Conservation (phyloP, 352 stramenopile species). For the Thalassiosira ordinaria region DNA sequence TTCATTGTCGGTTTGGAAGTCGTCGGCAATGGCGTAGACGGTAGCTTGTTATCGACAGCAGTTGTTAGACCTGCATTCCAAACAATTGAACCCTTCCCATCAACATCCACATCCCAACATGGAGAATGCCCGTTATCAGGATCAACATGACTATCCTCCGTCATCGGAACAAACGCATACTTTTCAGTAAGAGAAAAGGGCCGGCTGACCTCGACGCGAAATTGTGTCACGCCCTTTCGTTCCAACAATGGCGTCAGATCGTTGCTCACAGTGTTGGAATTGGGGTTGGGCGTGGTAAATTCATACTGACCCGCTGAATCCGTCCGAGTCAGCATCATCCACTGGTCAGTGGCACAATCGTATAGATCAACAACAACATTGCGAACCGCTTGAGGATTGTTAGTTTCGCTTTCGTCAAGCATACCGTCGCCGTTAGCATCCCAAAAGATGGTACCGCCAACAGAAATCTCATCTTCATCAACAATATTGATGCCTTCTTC, state of each 20-base stretch:
- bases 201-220: slow-evolving; percentile 33
- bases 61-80: slow-evolving; percentile 53
- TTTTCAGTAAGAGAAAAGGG: background rate
- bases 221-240: slow-evolving; percentile 15
- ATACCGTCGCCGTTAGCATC: slow-evolving; percentile 30
- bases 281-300: background rate
- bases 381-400: background rate
- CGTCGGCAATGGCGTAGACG: slow-evolving; percentile 1
- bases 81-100: slow-evolving; percentile 32
- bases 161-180: slow-evolving; percentile 33
- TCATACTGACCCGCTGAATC: slow-evolving; percentile 30
- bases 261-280: background rate
- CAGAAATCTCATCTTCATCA: background rate
- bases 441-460: slow-evolving; percentile 42
- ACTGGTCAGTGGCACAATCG: slow-evolving; percentile 24
- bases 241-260: slow-evolving; percentile 31
- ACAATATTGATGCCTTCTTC: background rate
- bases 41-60: background rate
- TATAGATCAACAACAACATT: slow-evolving; percentile 55
- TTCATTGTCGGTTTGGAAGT: background rate
- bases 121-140: slow-evolving; percentile 5
- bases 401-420: background rate
- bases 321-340: slow-evolving; percentile 38
- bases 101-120: slow-evolving; percentile 41
- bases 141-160: slow-evolving; percentile 33